phyloP scores from a whole-genome alignment of 2,329 filamentous ascomycete species.

The Sporothrix euskadiensis region DNA sequence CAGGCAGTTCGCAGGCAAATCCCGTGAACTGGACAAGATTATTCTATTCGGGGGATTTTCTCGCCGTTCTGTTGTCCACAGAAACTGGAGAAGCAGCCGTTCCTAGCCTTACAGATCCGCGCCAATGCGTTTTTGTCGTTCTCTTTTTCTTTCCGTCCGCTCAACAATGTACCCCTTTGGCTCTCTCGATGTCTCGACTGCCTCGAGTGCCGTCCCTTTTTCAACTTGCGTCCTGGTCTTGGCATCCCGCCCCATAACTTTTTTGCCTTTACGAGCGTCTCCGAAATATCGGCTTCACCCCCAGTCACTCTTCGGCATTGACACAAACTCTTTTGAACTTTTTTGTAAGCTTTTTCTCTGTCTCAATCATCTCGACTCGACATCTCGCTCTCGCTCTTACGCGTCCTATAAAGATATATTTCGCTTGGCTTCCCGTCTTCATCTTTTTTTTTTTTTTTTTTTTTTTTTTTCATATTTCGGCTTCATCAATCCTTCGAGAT shows the following conservation, averaged over 20 bases:
- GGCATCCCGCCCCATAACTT: background rate
- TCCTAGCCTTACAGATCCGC: background rate
- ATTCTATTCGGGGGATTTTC: background rate
- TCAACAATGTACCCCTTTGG: background rate
- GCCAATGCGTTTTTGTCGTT: too few species aligned
- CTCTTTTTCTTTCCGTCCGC: background rate
- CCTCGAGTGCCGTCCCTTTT: background rate
- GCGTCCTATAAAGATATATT: background rate
- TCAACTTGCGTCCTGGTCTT: background rate
- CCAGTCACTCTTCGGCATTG: background rate
- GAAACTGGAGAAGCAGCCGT: background rate
- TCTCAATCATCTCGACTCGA: background rate
- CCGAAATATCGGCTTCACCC: background rate
- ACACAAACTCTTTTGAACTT: background rate
- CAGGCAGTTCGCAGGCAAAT: background rate
- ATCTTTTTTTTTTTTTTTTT: too few species aligned
- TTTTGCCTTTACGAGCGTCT: background rate
- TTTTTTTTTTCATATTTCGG: background rate
- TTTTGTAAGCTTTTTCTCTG: background rate
- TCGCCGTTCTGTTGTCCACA: background rate
- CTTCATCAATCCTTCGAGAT: slow-evolving; percentile 7
- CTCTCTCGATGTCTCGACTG: background rate
- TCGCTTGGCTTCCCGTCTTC: background rate
- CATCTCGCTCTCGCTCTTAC: background rate
- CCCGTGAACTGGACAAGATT: background rate